Base-by-base conservation (phyloP, 768 basidiomycete species). In the Amanita muscaria region DNA sequence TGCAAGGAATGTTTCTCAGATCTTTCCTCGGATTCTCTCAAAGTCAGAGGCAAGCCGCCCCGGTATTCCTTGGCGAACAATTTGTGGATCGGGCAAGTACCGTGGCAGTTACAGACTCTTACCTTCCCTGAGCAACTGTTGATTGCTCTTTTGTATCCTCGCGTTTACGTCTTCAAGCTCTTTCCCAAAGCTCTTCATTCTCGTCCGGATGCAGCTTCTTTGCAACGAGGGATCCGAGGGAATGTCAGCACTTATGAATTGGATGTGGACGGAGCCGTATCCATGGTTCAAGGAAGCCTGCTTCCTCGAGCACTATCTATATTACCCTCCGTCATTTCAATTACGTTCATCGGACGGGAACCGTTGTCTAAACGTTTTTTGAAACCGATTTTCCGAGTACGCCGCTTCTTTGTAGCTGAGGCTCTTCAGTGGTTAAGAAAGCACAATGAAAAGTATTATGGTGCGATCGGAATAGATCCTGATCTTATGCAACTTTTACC, bases 41-140 rank as follows among this genome's bases (percentile, higher is more conserved):
- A n/a, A n/a, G n/a, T n/a, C n/a, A n/a, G n/a, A n/a, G 31, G 22
- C 3, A 12, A 9, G 18, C 30, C 30, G 2, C 42, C 42, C 33
- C 5, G 19, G 16, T 35, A 21, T 3, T 33, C 31, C 22, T 46
- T 56, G 1, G 56, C 64, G 6, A 72, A 70, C 42, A 52, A 57
- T 7, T 32, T 70, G 25, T 72, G 67, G 69, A 57, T 68, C 16
- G 69, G 69, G 6, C 5, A 48, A 0, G 40, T 61, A 2, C 69
- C 68, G 0, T 49, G 40, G 29, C 49, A 60, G 19, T 46, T 69
- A 0, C 22, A 52, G 12, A 18, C 33, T 2, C 47, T 72, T 2
- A 66, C 67, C 0, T 40, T 70, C n/a, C 53, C 65, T 0, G 67
- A 72, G 48, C 63, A 62, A 40, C 46, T 68, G 5, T 56, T 72